Evolutionary conservation across 2,329 filamentous ascomycete genomes (phyloP).

Genomic region (Xylaria sp.): DNA sequence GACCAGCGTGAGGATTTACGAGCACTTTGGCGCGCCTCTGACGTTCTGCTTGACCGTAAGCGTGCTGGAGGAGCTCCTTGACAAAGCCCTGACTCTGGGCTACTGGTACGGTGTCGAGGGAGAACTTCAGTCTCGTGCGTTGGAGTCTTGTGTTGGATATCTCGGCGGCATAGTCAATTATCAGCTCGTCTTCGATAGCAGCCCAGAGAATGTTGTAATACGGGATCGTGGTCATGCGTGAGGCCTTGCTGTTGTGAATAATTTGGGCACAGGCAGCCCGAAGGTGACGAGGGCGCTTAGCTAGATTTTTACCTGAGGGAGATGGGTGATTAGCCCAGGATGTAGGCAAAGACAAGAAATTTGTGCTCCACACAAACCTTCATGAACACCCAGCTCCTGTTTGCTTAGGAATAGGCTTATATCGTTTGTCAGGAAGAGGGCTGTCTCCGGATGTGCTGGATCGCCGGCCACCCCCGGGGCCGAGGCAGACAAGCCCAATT

Average conservation of each 20-base stretch:
- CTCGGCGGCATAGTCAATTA: slow-evolving; percentile 77
- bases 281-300: slow-evolving; percentile 32
- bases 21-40: slow-evolving; percentile 86
- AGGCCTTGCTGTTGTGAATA: slow-evolving; percentile 39
- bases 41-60: slow-evolving; percentile 76
- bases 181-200: slow-evolving; percentile 70
- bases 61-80: slow-evolving; percentile 70
- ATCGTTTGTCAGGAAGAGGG: slow-evolving; percentile 27
- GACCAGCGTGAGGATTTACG: slow-evolving; percentile 90
- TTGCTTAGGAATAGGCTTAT: slow-evolving; percentile 14
- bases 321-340: slow-evolving; percentile 10
- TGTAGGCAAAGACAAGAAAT: not conserved
- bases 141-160: slow-evolving; percentile 69
- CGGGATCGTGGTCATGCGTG: slow-evolving; percentile 63
- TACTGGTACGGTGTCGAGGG: slow-evolving; percentile 56
- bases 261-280: slow-evolving; percentile 11
- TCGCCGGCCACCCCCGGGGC: not conserved
- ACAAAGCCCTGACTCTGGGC: slow-evolving; percentile 70
- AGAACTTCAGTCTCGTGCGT: slow-evolving; percentile 70
- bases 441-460: not conserved
- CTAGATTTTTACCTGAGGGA: slow-evolving; percentile 43
- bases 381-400: slow-evolving; percentile 21
- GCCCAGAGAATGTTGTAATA: slow-evolving; percentile 90
- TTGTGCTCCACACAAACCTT: slow-evolving; percentile 20
- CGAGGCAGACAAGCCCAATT: not conserved